Base-by-base conservation (phyloP, 768 basidiomycete genomes). In the Zangia roseola region DNA sequence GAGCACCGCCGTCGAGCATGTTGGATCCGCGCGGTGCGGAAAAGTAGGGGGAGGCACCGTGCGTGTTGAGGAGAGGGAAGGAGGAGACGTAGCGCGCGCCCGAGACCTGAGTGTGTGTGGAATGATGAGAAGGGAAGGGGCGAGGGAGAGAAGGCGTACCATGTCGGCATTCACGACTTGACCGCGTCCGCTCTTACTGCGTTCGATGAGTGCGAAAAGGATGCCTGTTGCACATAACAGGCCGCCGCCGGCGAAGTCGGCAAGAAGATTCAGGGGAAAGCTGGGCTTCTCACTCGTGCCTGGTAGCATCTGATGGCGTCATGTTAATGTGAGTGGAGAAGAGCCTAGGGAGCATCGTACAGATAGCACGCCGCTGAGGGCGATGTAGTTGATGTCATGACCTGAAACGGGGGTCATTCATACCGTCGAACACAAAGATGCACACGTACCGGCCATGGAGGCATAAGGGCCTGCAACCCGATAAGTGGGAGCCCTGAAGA, bases 321-420 rank as follows among this genome's bases (percentile, higher is more conserved):
- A 28, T 19, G 12, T 36, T 17, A 33, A 20, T 31, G 31, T 52
- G 6, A 52, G 21, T 41, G 25, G 20, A 28, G 19, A 28, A 10
- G 21, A 6, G 19, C 17, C 13, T 5, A 12, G 30, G 25, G 4
- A 20, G 25, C 2, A 28, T 43, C 73, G 25, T 55, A 88, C 87
- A 9, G 86, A 80, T 9, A 91, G 68, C 4, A 86, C 74, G 0
- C 90, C 90, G 50, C 86, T 89, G 28, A 88, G 72, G 14, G 90
- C 89, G 12, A 91, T 75, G 62, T 91, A 92, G 64, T 91, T 92
- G 47, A 92, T 78, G 60, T 93, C 90, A 60, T 93, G 90, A 16
- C 90, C 90, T 83, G 37, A 17, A 10, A 34, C 35, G 17, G 48
- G 26, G 17, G 23, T 19, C 30, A n/a, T 41, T 33, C 23, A 16